Evolutionary conservation across 257 asterid genomes (phyloP).

Genomic region (Linderniella brevidens): DNA sequence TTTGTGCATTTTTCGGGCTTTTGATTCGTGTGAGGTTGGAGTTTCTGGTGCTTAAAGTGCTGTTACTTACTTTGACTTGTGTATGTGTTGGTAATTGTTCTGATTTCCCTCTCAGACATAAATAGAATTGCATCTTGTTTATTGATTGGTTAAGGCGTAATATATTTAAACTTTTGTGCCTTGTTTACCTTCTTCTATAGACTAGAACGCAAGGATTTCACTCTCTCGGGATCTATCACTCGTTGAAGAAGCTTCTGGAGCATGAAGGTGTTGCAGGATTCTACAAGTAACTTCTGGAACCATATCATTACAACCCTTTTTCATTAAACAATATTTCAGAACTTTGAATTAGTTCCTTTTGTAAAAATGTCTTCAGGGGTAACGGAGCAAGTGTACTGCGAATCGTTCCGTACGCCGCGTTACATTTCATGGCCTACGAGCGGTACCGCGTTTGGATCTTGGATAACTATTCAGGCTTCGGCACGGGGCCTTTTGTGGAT

Average conservation of each 20-base stretch:
- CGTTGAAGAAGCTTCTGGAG: slow-evolving; percentile 67
- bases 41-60: too few species aligned
- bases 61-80: too few species aligned
- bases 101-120: not conserved
- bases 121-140: not conserved
- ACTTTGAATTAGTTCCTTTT: not conserved
- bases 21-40: too few species aligned
- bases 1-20: too few species aligned
- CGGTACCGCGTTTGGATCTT: slow-evolving; percentile 64
- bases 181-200: slow-evolving; percentile 21
- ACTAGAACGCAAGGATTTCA: slow-evolving; percentile 83
- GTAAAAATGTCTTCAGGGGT: slow-evolving; percentile 36
- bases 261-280: slow-evolving; percentile 87
- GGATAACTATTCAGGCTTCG: slow-evolving; percentile 53
- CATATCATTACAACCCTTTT: slow-evolving; percentile 1
- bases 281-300: slow-evolving; percentile 43
- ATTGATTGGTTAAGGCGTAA: not conserved
- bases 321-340: slow-evolving; percentile 3
- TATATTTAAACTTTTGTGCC: not conserved
- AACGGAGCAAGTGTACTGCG: slow-evolving; percentile 97
- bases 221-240: slow-evolving; percentile 64
- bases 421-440: slow-evolving; percentile 94
- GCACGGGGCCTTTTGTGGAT: slow-evolving; percentile 85
- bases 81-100: too few species aligned
- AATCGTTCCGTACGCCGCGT: slow-evolving; percentile 89